phyloP scores from a whole-genome alignment of 768 basidiomycete genomes.

The Mycena epipterygia region DNA sequence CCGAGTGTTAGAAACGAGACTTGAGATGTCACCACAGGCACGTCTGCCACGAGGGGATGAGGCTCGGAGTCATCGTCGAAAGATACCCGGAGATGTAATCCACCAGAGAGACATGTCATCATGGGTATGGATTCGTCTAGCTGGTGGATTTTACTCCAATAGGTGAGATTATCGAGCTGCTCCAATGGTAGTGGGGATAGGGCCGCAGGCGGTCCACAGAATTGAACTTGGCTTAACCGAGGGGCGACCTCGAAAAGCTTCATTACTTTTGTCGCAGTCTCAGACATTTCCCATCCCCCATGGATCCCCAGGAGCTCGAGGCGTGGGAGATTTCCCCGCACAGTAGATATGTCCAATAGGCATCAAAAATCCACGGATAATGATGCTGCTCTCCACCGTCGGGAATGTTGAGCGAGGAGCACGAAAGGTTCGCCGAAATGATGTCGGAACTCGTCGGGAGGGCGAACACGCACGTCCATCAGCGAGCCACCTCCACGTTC shows the following conservation, averaged over 20 bases:
- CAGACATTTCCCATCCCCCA: not conserved
- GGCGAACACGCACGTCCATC: not conserved
- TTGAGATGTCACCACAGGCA: not conserved
- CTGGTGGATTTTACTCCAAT: not conserved
- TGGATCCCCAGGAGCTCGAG: not conserved
- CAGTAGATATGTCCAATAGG: not conserved
- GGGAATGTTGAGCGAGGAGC: slow-evolving; percentile 3
- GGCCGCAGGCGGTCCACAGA: not conserved
- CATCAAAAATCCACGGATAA: not conserved
- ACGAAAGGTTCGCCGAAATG: not conserved
- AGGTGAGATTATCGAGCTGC: not conserved
- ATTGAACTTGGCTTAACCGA: not conserved
- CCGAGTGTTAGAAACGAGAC: not conserved
- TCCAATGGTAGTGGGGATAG: slow-evolving; percentile 9
- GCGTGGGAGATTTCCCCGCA: not conserved
- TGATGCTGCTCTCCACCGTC: slow-evolving; percentile 7
- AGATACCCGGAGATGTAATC: not conserved
- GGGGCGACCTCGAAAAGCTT: slow-evolving; percentile 1
- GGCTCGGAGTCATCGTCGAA: not conserved
- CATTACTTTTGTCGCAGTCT: not conserved
- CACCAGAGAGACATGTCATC: not conserved
- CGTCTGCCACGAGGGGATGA: not conserved
- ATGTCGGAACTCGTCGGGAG: not conserved
- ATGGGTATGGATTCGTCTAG: not conserved
- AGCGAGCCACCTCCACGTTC: not conserved